Percentiles rank a stretch among this genome's conserved stretches.
These are phyloP conservation scores for Fusarium acutatum DNA, from an alignment of 2,329 filamentous ascomycete genomes.

Conservation along the genomic window DNA sequence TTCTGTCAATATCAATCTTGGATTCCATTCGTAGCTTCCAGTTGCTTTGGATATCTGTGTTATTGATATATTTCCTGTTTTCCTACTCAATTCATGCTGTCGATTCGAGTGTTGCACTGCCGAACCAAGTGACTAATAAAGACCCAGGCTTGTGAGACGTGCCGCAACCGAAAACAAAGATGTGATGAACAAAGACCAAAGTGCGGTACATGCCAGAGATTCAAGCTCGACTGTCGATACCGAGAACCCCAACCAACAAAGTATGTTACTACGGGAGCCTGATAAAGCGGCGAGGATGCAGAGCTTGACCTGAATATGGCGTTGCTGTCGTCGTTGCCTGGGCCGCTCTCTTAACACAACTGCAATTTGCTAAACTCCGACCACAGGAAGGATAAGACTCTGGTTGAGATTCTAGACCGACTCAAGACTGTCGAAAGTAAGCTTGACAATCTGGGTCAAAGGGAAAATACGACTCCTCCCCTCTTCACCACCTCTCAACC, in stretches of 20 bases:
- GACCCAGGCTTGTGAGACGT: constrained; percentile 64
- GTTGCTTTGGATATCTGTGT: not conserved
- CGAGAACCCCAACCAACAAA: constrained; percentile 69
- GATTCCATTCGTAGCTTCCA: not conserved
- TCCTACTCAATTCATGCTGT: no score
- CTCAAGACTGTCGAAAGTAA: constrained; percentile 64
- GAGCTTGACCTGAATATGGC: constrained; percentile 1
- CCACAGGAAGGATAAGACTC: constrained; percentile 68
- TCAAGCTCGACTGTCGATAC: constrained; percentile 68
- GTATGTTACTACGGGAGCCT: constrained; percentile 52
- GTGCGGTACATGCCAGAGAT: constrained; percentile 66
- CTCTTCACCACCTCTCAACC: constrained; percentile 33
- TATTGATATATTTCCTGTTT: not conserved
- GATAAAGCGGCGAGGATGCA: constrained; percentile 7
- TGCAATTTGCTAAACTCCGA: constrained; percentile 19
- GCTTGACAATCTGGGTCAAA: constrained; percentile 55
- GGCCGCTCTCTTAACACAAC: not conserved
- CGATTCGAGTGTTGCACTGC: not conserved
- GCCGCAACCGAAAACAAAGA: constrained; percentile 68
- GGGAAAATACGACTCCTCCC: constrained; percentile 24
- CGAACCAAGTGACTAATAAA: constrained; percentile 11
- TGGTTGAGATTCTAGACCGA: constrained; percentile 67
- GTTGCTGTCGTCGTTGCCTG: constrained; percentile 9
- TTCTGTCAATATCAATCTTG: not conserved
- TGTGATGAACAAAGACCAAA: constrained; percentile 71